Evolutionary conservation across 169 alveolate species (phyloP).

Genomic region (Plasmodium ovale): DNA sequence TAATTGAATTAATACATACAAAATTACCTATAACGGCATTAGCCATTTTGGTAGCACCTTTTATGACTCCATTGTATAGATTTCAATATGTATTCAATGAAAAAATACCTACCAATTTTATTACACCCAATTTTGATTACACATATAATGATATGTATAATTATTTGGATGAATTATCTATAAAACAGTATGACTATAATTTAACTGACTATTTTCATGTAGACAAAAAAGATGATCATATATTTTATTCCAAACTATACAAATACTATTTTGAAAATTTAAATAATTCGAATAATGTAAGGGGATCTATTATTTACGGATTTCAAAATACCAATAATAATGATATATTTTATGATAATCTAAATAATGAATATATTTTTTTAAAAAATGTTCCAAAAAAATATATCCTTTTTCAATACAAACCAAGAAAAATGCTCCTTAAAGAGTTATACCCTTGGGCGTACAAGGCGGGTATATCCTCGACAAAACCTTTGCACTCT

Average conservation of each 20-base stretch:
- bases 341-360: slow-evolving; percentile 42
- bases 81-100: slow-evolving; percentile 63
- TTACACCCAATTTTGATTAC: slow-evolving; percentile 43
- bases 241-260: slow-evolving; percentile 36
- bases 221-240: slow-evolving; percentile 22
- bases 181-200: slow-evolving; percentile 63
- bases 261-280: slow-evolving; percentile 46
- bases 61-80: slow-evolving; percentile 66
- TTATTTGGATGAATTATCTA: slow-evolving; percentile 60
- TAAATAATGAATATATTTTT: slow-evolving; percentile 62
- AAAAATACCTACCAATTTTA: slow-evolving; percentile 50
- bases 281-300: slow-evolving; percentile 48
- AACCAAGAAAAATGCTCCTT: slow-evolving; percentile 58
- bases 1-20: slow-evolving; percentile 76
- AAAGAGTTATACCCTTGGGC: slow-evolving; percentile 74
- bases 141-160: slow-evolving; percentile 49
- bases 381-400: slow-evolving; percentile 52
- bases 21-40: slow-evolving; percentile 74
- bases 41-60: slow-evolving; percentile 72
- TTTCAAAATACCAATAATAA: slow-evolving; percentile 50
- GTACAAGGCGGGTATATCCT: slow-evolving; percentile 39
- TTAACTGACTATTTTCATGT: slow-evolving; percentile 74
- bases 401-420: slow-evolving; percentile 66
- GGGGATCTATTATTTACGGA: slow-evolving; percentile 74
- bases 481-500: slow-evolving; percentile 74